Base-by-base conservation (phyloP, 1,284 basidiomycete genomes). In the Agaricales sp. region DNA sequence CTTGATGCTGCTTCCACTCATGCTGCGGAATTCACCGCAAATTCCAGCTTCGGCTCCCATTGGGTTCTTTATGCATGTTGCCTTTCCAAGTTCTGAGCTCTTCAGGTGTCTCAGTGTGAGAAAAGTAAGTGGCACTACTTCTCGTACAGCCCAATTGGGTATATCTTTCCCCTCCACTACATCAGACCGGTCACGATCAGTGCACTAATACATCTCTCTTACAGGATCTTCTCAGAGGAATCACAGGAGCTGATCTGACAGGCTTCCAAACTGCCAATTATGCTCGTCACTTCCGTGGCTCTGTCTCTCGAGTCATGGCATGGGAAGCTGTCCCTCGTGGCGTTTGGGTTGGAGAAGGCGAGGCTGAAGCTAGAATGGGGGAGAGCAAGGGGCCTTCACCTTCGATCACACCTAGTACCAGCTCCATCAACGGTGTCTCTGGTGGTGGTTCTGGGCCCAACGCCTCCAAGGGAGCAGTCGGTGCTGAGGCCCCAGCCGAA, bases 31-130 rank as follows among this genome's bases (percentile, higher is more conserved):
- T 0, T 68, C 65, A 0, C 67, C 70, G 11, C 63, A 64, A n/a
- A 67, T 77, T 38, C 67, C 70, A 2, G 57, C 82, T 0, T 73
- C 74, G 20, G 81, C 85, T 0, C 78, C 83, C 22, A 89, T 93
- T 54, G 88, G 89, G 0, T 90, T 92, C 70, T 92, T 93, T 70
- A 75, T 92, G 65, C 89, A 92, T 58, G 88, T 92, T 54, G 85
- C 90, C 1, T 93, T 92, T 65, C 90, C 90, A 0, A 84, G 80
- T 6, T 88, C 85, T 19, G 91, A 93, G 64, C 89, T 92, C 53
- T 92, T 92, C 73, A 75, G 89, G 4, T 92, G 89, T 59, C 71
- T 92, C 25, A 78, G 82, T 25, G 77, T 84, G 2, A 74, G 83
- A 48, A 73, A 80, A n/a, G 30, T 35, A 35, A 35, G 30, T n/a